Conservation (phyloP, 768 basidiomycete species). For the Calocybe cyanea region DNA sequence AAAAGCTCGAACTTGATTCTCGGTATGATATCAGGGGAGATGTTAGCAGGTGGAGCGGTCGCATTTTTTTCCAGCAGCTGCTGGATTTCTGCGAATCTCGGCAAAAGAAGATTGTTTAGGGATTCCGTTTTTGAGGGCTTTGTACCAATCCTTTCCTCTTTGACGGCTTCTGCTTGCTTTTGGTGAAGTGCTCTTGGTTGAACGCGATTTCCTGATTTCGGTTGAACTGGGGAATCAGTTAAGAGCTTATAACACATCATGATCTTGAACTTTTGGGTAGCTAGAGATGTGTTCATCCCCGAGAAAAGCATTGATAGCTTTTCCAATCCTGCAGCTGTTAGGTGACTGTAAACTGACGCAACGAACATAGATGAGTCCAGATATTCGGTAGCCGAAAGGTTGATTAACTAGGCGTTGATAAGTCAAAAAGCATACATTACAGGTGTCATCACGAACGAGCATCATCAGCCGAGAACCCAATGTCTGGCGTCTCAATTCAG, state of each 20-base stretch:
- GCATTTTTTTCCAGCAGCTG: constrained; percentile 14
- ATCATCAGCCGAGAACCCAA: constrained; percentile 32
- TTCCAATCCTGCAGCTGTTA: constrained; percentile 24
- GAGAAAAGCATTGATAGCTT: constrained; percentile 32
- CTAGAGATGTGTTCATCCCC: constrained; percentile 29
- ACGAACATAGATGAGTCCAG: constrained; percentile 37
- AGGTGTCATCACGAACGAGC: constrained; percentile 25
- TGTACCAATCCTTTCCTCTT: constrained; percentile 4
- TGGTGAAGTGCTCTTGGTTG: constrained; percentile 21
- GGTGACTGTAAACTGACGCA: constrained; percentile 29
- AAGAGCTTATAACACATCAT: constrained; percentile 35
- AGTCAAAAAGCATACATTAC: background rate
- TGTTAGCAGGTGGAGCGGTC: constrained; percentile 4
- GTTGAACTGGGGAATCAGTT: constrained; percentile 10
- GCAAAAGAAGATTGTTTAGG: constrained; percentile 14
- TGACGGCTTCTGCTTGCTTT: constrained; percentile 4
- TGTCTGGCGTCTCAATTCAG: constrained; percentile 23
- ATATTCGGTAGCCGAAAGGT: constrained; percentile 29
- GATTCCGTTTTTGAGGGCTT: background rate
- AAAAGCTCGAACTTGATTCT: constrained; percentile 37
- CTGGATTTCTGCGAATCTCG: constrained; percentile 17
- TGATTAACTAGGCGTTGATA: constrained; percentile 27
- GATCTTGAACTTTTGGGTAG: constrained; percentile 38
- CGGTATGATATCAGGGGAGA: constrained; percentile 12
- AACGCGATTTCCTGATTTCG: constrained; percentile 20